Conservation (phyloP, 441 rosid genomes). For the Eruca vesicaria region DNA sequence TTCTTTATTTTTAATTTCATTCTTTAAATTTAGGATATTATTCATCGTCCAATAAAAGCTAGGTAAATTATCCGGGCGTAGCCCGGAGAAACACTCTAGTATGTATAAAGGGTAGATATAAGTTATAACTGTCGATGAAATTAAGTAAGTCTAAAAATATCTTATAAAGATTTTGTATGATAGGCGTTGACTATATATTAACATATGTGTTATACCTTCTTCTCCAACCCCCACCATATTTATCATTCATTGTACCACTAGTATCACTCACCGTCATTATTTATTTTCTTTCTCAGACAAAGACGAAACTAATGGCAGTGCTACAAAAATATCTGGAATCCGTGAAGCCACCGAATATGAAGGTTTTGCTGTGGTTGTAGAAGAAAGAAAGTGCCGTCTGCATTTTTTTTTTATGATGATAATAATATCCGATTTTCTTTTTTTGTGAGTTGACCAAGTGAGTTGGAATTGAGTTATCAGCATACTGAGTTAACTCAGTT, state of each 20-base stretch:
- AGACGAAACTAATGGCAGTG: background rate
- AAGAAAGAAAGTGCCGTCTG: background rate
- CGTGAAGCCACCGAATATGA: too few species aligned
- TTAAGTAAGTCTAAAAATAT: too few species aligned
- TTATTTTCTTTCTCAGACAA: background rate
- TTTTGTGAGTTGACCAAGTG: background rate
- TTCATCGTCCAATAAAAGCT: too few species aligned
- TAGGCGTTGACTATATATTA: background rate
- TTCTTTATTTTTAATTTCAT: too few species aligned
- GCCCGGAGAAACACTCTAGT: too few species aligned
- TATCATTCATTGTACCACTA: background rate
- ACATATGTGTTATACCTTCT: background rate
- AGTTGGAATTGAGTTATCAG: background rate
- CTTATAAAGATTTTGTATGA: too few species aligned
- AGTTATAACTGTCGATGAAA: background rate
- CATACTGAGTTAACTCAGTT: background rate
- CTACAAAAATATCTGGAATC: background rate
- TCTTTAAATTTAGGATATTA: too few species aligned
- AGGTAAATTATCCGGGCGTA: too few species aligned
- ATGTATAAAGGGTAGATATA: too few species aligned
- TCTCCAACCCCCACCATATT: background rate
- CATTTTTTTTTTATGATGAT: background rate
- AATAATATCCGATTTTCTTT: background rate
- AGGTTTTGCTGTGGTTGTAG: background rate
- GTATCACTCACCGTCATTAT: background rate